A percentile compares a stretch with the other conserved stretches of the same genome.
These are phyloP conservation scores for Opeltia flavorubescens DNA, from an alignment of 495 filamentous ascomycete species.

Conservation along the genomic window DNA sequence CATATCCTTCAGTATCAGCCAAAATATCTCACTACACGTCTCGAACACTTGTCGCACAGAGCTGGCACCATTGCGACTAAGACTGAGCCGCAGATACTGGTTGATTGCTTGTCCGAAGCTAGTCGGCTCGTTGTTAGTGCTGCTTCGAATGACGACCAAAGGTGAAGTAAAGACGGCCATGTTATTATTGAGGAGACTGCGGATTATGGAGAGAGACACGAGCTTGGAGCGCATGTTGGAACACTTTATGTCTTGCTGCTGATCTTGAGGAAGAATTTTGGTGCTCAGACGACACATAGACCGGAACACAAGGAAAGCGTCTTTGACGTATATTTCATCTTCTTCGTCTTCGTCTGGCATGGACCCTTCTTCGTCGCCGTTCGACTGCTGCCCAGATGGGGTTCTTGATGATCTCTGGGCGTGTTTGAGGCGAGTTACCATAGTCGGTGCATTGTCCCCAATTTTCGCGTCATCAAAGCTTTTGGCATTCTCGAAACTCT, in stretches of 20 bases:
- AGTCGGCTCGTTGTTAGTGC: constrained; percentile 73
- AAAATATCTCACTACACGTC: constrained; percentile 93
- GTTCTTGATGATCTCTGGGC: constrained; percentile 35
- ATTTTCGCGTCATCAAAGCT: constrained; percentile 84
- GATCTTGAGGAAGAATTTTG: constrained; percentile 74
- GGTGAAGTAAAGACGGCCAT: constrained; percentile 77
- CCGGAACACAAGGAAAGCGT: constrained; percentile 92
- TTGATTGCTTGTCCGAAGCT: constrained; percentile 91
- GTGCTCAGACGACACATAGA: constrained; percentile 96
- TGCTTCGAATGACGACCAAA: constrained; percentile 76
- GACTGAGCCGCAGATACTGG: constrained; percentile 85
- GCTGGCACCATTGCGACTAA: constrained; percentile 89
- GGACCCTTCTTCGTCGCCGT: constrained; percentile 30
- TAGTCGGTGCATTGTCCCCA: constrained; percentile 80
- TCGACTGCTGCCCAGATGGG: constrained; percentile 41
- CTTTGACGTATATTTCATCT: constrained; percentile 91
- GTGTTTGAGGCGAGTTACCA: constrained; percentile 67
- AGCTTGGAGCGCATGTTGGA: constrained; percentile 96
- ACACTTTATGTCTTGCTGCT: constrained; percentile 80
- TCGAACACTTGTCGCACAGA: constrained; percentile 85
- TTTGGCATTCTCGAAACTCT: constrained; percentile 89
- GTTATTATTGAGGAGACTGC: constrained; percentile 86
- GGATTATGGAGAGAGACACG: constrained; percentile 84
- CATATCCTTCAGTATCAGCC: constrained; percentile 90
- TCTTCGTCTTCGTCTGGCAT: constrained; percentile 63